These are phyloP conservation scores for Aspergillus sojae DNA, from an alignment of 2,329 filamentous ascomycete species.

Conservation along the genomic window DNA sequence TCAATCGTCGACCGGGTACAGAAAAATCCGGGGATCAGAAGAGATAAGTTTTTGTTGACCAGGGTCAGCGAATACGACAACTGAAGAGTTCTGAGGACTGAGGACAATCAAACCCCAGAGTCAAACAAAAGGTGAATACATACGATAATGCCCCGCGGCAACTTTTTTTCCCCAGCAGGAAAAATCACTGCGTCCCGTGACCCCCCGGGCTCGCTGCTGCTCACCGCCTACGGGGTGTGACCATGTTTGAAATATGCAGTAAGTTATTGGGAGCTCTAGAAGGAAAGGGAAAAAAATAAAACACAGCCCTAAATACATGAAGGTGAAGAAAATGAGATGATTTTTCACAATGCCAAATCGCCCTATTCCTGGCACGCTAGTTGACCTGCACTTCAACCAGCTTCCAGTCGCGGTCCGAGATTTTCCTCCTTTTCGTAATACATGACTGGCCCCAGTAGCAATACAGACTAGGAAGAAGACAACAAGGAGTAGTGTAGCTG, in stretches of 20 bases:
- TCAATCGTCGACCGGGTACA: slow-evolving; percentile 5
- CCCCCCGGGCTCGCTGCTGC: not conserved
- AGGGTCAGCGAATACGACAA: not conserved
- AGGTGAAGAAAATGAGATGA: slow-evolving; percentile 20
- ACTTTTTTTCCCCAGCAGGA: slow-evolving; percentile 22
- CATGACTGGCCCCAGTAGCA: slow-evolving; percentile 6
- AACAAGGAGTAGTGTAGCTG: slow-evolving; percentile 7
- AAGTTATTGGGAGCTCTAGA: slow-evolving; percentile 6
- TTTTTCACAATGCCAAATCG: slow-evolving; percentile 2
- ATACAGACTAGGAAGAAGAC: slow-evolving; percentile 22
- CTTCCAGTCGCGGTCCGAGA: not conserved
- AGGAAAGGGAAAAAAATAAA: not conserved
- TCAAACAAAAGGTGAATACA: not conserved
- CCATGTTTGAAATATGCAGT: not conserved
- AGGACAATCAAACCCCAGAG: slow-evolving; percentile 2
- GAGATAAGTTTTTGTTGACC: not conserved
- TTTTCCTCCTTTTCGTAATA: not conserved
- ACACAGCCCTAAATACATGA: slow-evolving; percentile 20
- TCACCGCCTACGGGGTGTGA: slow-evolving; percentile 15
- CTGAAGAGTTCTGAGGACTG: not conserved
- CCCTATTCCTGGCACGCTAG: slow-evolving; percentile 13
- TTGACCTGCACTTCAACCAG: slow-evolving; percentile 48
- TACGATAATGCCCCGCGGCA: slow-evolving; percentile 14
- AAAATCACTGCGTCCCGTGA: slow-evolving; percentile 19
- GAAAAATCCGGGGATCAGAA: slow-evolving; percentile 1